Percentiles rank a stretch among this genome's conserved stretches.
Conservation (phyloP, 2,329 filamentous ascomycete species). For the Cyphellophora attinorum region DNA sequence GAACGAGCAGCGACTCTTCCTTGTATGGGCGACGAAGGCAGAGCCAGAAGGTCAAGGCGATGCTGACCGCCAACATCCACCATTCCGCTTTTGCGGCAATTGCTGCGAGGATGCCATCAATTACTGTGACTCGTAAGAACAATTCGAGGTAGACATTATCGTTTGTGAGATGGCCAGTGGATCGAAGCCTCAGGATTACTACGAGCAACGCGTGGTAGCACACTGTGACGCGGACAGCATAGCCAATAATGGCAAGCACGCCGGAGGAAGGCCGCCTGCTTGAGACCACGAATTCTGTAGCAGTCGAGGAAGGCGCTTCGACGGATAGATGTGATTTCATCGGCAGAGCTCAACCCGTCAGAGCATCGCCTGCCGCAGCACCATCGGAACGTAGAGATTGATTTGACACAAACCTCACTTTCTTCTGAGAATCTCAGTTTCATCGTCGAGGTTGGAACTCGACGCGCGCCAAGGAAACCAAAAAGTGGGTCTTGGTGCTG, state of each 20-base stretch:
- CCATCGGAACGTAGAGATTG: too few relatives aligned
- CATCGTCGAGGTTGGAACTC: too few relatives aligned
- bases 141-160: conserved; percentile 24
- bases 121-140: conserved; percentile 13
- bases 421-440: too few relatives aligned
- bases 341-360: too few relatives aligned
- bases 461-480: too few relatives aligned
- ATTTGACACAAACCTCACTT: too few relatives aligned
- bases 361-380: too few relatives aligned
- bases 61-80: conserved; percentile 29
- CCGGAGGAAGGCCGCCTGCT: conserved; percentile 50
- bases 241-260: conserved; percentile 31
- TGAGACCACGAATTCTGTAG: conserved; percentile 85
- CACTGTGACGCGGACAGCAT: conserved; percentile 35
- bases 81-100: conserved; percentile 32
- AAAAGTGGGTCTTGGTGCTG: too few relatives aligned
- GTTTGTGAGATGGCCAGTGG: conserved; percentile 20
- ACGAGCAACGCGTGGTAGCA: conserved; percentile 31
- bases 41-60: conserved; percentile 31
- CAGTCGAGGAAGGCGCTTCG: conserved; percentile 70
- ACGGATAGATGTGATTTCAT: conserved; percentile 49
- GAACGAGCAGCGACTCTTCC: conserved; percentile 78
- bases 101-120: conserved; percentile 20
- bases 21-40: conserved; percentile 42
- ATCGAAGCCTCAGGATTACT: conserved; percentile 24